Base-by-base conservation (phyloP, 2,329 filamentous ascomycete species). In the Kalaharituber pfeilii region DNA sequence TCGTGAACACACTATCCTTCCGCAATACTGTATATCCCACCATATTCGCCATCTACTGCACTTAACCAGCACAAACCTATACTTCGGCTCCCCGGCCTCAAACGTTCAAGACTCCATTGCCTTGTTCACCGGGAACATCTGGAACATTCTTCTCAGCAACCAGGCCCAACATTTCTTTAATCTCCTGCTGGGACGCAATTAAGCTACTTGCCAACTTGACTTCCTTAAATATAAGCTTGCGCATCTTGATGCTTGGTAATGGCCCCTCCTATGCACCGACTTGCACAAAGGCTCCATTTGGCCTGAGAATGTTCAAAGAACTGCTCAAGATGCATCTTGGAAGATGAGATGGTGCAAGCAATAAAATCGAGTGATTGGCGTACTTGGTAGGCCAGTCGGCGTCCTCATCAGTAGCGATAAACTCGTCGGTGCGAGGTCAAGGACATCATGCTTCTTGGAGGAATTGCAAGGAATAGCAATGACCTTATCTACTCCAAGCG, bases 401-500 rank as follows among this genome's bases (percentile, higher is more conserved):
- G 53, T 81, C 71, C 18, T 79, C 68, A 67, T 74, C 69, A 3
- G 74, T 76, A 15, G 74, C 72, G 55, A 77, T 75, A 61, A 69
- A 73, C 13, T 65, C 65, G 49, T 75, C 75, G 1, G 80, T 80
- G 5, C 81, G 56, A 84, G 72, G 58, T 76, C 75, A 60, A 72
- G 67, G 6, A 77, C 77, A 63, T 84, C 79, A 0, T 72, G 72
- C 33, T 69, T 71, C 70, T 84, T 84, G 64, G 66, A 62, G 0
- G 70, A 69, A 0, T 72, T 76, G 58, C 81, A 77, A 5, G 78
- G 80, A 60, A 84, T 76, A 7, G 77, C 80, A 22, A 80, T 78
- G 11, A 81, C 75, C 5, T 75, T 74, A 49, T 84, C 79, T 25
- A 79, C 80, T 8, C 79, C 80, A 1, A 89, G 69, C 0, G 84